Evolutionary conservation across 495 filamentous ascomycete species (phyloP), one percentile per base, ranked within the genome.

Genomic region (Acidiella bohemica): DNA sequence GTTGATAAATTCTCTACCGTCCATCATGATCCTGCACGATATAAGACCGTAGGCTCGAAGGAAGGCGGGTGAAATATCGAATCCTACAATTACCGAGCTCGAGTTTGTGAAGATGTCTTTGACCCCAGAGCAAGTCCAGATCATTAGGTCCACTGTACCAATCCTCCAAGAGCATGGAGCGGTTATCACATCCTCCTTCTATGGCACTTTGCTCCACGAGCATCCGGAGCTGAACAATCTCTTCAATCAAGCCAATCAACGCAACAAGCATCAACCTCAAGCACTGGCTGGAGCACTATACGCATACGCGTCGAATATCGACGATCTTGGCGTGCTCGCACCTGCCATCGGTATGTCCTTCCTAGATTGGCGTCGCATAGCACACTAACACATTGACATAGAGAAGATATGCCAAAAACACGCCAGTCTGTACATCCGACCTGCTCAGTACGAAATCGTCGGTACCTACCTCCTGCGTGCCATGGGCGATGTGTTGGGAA

Each of bases 391-490:
- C n/a, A n/a, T n/a, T n/a, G n/a, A n/a, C n/a, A n/a, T n/a, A n/a
- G n/a, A n/a, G 57, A 67, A 75, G 47, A 83, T 86, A 53, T 75
- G 76, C 53, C 68, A 80, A 57, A 84, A 83, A 59, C 80, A 86
- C 47, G 79, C 73, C 30, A 79, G 73, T 0, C 70, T 84, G 22
- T 73, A 73, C 58, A 73, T 86, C 49, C 59, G 68, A 41, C 71
- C 80, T 17, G 76, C 70, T 6, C 69, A 80, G 42, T 84, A 84
- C 61, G 53, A 68, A 31, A 70, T 80, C 35, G 80, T 86, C 21
- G 80, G 74, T 39, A 68, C 67, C 49, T 67, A 72, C 58, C 69
- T 84, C 6, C 65, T 86, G 36, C 70, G 67, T 35, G 76, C 78
- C 22, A 80, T 86, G 63, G 70, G 69, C 36, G 53, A 70, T 34